Conservation (phyloP, 805 yeast species). For the Lipomyces sp. region DNA sequence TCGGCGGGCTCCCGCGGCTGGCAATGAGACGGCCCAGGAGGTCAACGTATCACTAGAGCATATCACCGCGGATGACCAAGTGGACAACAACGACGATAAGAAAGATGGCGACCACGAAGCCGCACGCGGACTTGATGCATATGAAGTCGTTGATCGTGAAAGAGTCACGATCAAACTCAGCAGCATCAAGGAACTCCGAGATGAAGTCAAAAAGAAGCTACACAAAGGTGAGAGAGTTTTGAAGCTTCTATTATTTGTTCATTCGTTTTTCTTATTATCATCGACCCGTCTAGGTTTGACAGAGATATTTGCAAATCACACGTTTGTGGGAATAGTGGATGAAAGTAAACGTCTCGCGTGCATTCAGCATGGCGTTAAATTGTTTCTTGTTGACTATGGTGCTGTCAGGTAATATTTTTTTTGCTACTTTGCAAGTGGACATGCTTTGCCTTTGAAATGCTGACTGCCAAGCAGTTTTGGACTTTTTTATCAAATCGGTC, state of each 20-base stretch:
- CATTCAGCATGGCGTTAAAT: conserved; percentile 76
- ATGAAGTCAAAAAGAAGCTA: conserved; percentile 33
- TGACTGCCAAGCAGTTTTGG: conserved; percentile 39
- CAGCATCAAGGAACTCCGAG: conserved; percentile 57
- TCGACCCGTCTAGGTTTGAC: conserved; percentile 48
- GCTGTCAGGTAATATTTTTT: conserved; percentile 53
- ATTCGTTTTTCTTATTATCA: background rate
- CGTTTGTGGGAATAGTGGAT: conserved; percentile 83
- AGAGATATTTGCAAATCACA: conserved; percentile 61
- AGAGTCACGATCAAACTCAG: conserved; percentile 48
- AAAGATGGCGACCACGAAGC: background rate
- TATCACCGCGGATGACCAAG: no score
- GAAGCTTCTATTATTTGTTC: background rate
- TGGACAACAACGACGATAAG: background rate
- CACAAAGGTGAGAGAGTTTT: conserved; percentile 12
- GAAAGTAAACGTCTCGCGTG: conserved; percentile 64
- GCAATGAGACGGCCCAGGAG: no score
- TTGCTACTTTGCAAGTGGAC: background rate
- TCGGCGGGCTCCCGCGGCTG: no score
- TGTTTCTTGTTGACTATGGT: conserved; percentile 78
- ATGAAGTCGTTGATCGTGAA: conserved; percentile 14
- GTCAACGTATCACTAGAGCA: no score
- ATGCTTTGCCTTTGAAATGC: background rate
- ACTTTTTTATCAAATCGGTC: conserved; percentile 75
- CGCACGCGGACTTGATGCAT: background rate